A percentile compares a stretch with the other conserved stretches of the same genome.
phyloP scores from a whole-genome alignment of 805 yeast species.

The Monosporozyma yasuniensis region DNA sequence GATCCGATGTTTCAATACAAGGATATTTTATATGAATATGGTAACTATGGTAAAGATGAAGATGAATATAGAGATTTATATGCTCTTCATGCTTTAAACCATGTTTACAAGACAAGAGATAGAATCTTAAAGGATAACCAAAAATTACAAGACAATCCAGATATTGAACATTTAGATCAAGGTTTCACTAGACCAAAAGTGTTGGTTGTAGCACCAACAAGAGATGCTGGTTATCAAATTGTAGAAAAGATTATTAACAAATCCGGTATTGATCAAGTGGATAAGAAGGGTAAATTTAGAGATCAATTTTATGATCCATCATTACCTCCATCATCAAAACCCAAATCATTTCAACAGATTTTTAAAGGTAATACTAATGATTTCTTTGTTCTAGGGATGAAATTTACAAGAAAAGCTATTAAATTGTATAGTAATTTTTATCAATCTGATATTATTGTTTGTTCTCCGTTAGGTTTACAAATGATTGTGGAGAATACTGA shows the following conservation, averaged over 20 bases:
- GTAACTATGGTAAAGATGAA: constrained; percentile 39
- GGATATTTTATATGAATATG: constrained; percentile 57
- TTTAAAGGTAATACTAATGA: constrained; percentile 90
- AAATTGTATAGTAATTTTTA: constrained; percentile 79
- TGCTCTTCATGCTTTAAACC: constrained; percentile 68
- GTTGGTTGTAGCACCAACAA: constrained; percentile 72
- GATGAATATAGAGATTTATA: constrained; percentile 53
- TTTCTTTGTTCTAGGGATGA: constrained; percentile 83
- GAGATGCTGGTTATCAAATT: constrained; percentile 65
- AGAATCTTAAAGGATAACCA: constrained; percentile 69
- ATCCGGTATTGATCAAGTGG: constrained; percentile 66
- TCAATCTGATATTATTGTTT: constrained; percentile 75
- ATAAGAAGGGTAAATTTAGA: constrained; percentile 67
- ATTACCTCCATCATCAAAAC: constrained; percentile 45
- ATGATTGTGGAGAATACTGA: constrained; percentile 63
- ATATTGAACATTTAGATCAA: constrained; percentile 74
- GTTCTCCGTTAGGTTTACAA: constrained; percentile 85
- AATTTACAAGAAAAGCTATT: constrained; percentile 78
- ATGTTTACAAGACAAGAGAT: constrained; percentile 79
- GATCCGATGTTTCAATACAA: constrained; percentile 64
- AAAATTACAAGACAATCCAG: constrained; percentile 38
- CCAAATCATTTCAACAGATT: constrained; percentile 69
- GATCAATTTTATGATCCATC: constrained; percentile 55
- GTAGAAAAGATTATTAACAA: constrained; percentile 52
- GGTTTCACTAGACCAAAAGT: constrained; percentile 94